A percentile compares a stretch with the other conserved stretches of the same genome.
These are phyloP conservation scores for Colletotrichum theobromicola DNA, from an alignment of 2,329 filamentous ascomycete genomes.

Conservation along the genomic window DNA sequence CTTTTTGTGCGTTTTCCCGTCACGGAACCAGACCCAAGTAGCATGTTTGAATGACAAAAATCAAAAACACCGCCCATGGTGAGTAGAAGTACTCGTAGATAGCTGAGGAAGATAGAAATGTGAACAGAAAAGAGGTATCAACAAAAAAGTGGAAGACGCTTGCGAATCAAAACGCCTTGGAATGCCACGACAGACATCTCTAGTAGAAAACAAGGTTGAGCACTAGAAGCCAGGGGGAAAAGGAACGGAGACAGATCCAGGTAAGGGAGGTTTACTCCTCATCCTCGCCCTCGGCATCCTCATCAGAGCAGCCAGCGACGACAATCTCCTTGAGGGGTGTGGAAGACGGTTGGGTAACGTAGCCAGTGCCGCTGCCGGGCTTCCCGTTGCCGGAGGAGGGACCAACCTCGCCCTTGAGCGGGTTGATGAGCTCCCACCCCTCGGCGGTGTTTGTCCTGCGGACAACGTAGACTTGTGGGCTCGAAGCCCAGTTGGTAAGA, in stretches of 20 bases:
- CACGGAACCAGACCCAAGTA: background rate
- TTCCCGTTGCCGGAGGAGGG: conserved; percentile 20
- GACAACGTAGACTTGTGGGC: conserved; percentile 42
- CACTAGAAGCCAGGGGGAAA: background rate
- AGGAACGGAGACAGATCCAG: background rate
- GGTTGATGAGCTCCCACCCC: conserved; percentile 38
- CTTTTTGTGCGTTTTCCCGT: background rate
- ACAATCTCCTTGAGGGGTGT: conserved; percentile 1
- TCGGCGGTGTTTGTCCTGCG: conserved; percentile 20
- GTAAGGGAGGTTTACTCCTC: background rate
- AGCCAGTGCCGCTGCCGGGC: background rate
- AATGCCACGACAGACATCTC: background rate
- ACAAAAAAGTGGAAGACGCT: background rate
- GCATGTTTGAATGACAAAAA: background rate
- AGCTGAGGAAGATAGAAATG: background rate
- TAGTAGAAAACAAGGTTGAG: background rate
- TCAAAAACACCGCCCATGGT: background rate
- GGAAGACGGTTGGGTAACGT: background rate
- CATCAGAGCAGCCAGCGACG: background rate
- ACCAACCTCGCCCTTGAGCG: conserved; percentile 25
- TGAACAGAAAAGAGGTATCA: background rate
- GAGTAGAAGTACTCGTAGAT: background rate
- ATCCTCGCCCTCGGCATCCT: conserved; percentile 23
- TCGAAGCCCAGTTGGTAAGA: conserved; percentile 46
- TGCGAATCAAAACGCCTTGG: background rate